Evolutionary conservation across 768 basidiomycete genomes (phyloP).

Genomic region (Heimioporus sp.): DNA sequence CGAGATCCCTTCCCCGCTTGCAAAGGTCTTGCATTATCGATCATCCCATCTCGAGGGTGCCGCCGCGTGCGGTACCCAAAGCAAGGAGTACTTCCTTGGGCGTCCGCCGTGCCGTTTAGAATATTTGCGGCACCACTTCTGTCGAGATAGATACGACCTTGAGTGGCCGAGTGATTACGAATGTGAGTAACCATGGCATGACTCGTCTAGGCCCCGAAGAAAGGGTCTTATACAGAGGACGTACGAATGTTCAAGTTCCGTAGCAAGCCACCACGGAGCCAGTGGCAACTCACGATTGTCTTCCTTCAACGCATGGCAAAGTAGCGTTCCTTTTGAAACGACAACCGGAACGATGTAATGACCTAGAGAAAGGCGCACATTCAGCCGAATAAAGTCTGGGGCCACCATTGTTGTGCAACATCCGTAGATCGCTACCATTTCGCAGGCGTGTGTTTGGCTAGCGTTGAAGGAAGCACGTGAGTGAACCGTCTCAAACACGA

Average conservation of each 20-base stretch:
- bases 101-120: constrained; percentile 44
- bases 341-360: constrained; percentile 30
- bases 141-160: constrained; percentile 52
- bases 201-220: not conserved
- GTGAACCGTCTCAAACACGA: no score
- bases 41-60: no score
- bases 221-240: constrained; percentile 32
- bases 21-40: no score
- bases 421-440: constrained; percentile 34
- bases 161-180: constrained; percentile 29
- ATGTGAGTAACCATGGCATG: constrained; percentile 19
- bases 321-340: constrained; percentile 33
- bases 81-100: constrained; percentile 45
- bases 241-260: constrained; percentile 38
- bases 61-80: constrained; percentile 19
- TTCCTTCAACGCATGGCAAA: constrained; percentile 32
- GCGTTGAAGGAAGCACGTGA: constrained; percentile 29
- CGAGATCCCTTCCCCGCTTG: no score
- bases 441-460: constrained; percentile 47
- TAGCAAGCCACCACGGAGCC: constrained; percentile 32
- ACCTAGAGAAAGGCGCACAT: constrained; percentile 4
- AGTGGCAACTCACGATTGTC: constrained; percentile 19
- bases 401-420: not conserved
- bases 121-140: constrained; percentile 41
- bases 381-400: constrained; percentile 1